Percentiles rank a stretch among this genome's conserved stretches.
Conservation (phyloP, 345 rosid species). For the Laguncularia racemosa region DNA sequence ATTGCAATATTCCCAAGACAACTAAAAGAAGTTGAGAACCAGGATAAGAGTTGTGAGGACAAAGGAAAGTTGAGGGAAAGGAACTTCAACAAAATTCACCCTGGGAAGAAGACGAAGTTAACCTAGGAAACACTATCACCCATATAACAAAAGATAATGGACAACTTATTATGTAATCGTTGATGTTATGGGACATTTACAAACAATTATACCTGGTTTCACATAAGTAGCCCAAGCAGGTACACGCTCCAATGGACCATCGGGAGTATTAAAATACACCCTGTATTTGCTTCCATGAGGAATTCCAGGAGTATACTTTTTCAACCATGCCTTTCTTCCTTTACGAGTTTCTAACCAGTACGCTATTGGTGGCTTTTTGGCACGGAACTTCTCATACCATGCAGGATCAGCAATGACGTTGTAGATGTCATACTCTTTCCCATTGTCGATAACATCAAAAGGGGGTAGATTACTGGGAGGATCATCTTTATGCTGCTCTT, state of each 20-base stretch:
- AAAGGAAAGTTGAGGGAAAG: no score
- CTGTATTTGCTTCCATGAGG: slow-evolving; percentile 96
- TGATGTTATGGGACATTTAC: background rate
- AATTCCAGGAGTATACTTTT: slow-evolving; percentile 74
- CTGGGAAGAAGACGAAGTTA: no score
- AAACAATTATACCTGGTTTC: slow-evolving; percentile 56
- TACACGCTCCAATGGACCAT: slow-evolving; percentile 80
- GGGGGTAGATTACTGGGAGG: slow-evolving; percentile 86
- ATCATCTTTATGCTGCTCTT: slow-evolving; percentile 81
- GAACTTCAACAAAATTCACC: no score
- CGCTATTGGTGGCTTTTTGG: slow-evolving; percentile 65
- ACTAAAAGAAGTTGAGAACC: no score
- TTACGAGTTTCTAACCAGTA: slow-evolving; percentile 95
- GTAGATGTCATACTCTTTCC: slow-evolving; percentile 66
- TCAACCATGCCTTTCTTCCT: slow-evolving; percentile 91
- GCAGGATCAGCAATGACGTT: slow-evolving; percentile 44
- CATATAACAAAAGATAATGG: no score
- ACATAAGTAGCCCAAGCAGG: slow-evolving; percentile 99
- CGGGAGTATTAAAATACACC: slow-evolving; percentile 81
- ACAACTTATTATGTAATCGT: no score
- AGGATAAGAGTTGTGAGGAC: no score
- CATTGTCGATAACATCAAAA: slow-evolving; percentile 65
- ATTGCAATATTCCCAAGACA: no score
- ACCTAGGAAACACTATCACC: no score
- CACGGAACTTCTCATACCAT: slow-evolving; percentile 63